Percentiles rank a stretch among this genome's conserved stretches.
Evolutionary conservation across 169 alveolate species (phyloP).

Genomic region (Plasmodium adleri): DNA sequence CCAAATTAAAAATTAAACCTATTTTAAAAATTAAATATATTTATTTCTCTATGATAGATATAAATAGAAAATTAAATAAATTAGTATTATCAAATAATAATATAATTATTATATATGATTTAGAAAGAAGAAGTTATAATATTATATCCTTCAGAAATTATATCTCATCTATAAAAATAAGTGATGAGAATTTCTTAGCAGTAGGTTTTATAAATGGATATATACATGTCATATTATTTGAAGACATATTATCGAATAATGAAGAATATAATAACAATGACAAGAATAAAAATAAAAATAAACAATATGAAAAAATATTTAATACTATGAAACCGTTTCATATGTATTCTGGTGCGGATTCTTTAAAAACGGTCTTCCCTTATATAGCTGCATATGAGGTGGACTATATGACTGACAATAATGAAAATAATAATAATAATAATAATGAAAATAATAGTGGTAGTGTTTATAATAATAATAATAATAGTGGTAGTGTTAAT

Average conservation of each 20-base stretch:
- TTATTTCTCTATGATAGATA: conserved; percentile 54
- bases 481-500: no score
- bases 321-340: not conserved
- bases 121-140: conserved; percentile 24
- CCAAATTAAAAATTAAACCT: conserved; percentile 32
- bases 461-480: no score
- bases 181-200: conserved; percentile 45
- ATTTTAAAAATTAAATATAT: conserved; percentile 44
- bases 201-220: conserved; percentile 41
- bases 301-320: not conserved
- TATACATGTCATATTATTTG: conserved; percentile 19
- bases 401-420: conserved; percentile 8
- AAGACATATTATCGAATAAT: not conserved
- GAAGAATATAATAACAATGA: not conserved
- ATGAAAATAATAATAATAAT: no score
- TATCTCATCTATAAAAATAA: conserved; percentile 36
- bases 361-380: not conserved
- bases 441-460: no score
- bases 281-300: not conserved
- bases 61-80: conserved; percentile 17
- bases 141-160: conserved; percentile 10
- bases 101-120: conserved; percentile 33
- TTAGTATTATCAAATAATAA: conserved; percentile 59
- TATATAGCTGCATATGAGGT: not conserved
- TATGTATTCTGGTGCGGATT: not conserved